Base-by-base conservation (phyloP, 1,284 basidiomycete species). In the Thelephora terrestris region DNA sequence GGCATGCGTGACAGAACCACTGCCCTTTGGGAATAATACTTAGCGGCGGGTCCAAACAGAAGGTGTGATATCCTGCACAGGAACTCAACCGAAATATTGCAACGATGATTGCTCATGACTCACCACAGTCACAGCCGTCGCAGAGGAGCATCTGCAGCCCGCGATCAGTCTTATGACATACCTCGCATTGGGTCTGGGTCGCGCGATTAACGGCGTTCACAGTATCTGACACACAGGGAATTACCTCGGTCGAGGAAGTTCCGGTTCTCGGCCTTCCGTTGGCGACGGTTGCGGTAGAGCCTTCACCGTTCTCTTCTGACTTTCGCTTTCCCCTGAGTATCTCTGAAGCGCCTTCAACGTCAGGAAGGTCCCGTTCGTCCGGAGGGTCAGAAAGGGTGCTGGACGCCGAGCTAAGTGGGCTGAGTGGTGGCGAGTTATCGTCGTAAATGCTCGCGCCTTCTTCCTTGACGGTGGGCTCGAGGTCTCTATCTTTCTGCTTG, bases 1-100 rank as follows among this genome's bases (percentile, higher is more conserved):
- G 73, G 61, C 96, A 99, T 1, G 84, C 82, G 57, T 91, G 89
- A 65, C 96, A 99, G 65, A 85, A 98, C 95, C 96, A 99, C 55
- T 95, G 86, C 49, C 92, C 90, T 55, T 85, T 86, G 2, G 96
- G 95, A 47, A 98, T 86, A 4, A 74, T 70, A 2, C 75, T 68
- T 43, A 99, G 70, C 18, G 94, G 92, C 3, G 96, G 95, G 58
- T 92, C 86, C 49, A 99, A 83, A 63, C 96, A 99, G 64, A 90
- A 91, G 69, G 90, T 94, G 68, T 99, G 96, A 69, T 91, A 99
- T 23, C 92, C 90, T 93, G 57, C 27, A n/a, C n/a, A 25, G 21
- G 43, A 32, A 43, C 49, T 44, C 35, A 24, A n/a, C 25, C 21
- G 12, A 18, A n/a, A 45, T 27, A 9, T 21, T 24, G 25, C 7